Evolutionary conservation across 768 basidiomycete species (phyloP), one percentile per base, ranked within the genome.

Genomic region (Phlebiopsis flavidoalba): DNA sequence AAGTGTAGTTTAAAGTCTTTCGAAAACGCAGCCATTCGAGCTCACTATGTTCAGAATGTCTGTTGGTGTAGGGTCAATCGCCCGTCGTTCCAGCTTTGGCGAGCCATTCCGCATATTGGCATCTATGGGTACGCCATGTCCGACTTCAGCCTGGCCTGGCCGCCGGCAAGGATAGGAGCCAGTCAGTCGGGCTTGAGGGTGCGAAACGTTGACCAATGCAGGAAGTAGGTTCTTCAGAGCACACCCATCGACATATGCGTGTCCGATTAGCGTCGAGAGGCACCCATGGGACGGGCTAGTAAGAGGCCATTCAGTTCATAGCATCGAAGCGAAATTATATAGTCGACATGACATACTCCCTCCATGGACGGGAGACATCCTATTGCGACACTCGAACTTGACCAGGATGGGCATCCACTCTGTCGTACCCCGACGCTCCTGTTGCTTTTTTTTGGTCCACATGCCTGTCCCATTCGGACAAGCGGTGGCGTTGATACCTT

Each of bases 391-490:
- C 62, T 63, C n/a, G 2, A 63, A 66, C 52, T 64, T 62, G 35
- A 58, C 35, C 15, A 63, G 49, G 36, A 64, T 61, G 10, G 73
- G 73, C 1, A 74, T 56, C 73, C 73, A 74, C 48, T 73, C 72
- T 2, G 61, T 60, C 24, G 63, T 63, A n/a, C 67, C 63, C 72
- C 72, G n/a, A 73, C n/a, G 66, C 54, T 0, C 72, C 72, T 26
- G 65, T 70, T 1, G 1, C 26, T 12, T 33, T 37, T 1, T 12
- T 33, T 37, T 1, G 65, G 60, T 8, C 72, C 72, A 33, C 40
- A 66, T 1, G 71, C 57, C 48, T 71, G 70, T 17, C 70, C 70
- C 17, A 77, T 68, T 24, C 71, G 66, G 47, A 77, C 8, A 3
- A n/a, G 60, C 57, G 10, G 59, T 61, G 17, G 60, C 53, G 12